A percentile compares a stretch with the other conserved stretches of the same genome.
phyloP scores from a whole-genome alignment of 2,329 filamentous ascomycete species.

The Penicillium sp. region DNA sequence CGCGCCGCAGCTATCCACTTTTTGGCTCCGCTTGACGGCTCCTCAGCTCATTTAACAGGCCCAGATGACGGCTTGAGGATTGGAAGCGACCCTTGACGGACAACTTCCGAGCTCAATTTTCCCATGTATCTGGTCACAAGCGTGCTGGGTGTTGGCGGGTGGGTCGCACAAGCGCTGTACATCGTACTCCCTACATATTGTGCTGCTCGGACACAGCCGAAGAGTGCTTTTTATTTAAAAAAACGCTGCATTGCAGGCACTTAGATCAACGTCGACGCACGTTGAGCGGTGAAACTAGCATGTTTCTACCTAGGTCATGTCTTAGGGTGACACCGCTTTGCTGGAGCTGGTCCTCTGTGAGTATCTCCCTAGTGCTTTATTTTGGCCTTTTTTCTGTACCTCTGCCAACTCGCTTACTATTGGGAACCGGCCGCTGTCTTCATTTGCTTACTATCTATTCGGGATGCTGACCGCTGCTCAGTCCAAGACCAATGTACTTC shows the following conservation, averaged over 20 bases:
- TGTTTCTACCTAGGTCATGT: slow-evolving; percentile 14
- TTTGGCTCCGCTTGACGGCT: slow-evolving; percentile 13
- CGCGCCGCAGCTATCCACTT: slow-evolving; percentile 11
- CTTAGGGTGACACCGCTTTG: slow-evolving; percentile 10
- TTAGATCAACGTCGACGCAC: slow-evolving; percentile 12
- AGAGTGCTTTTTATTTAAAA: slow-evolving; percentile 9
- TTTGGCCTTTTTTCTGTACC: background rate
- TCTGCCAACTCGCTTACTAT: background rate
- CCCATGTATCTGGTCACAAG: background rate
- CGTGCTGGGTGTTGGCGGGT: background rate
- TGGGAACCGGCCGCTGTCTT: background rate
- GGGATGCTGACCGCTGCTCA: slow-evolving; percentile 30
- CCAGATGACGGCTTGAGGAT: background rate
- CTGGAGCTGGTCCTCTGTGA: slow-evolving; percentile 18
- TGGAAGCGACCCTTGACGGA: slow-evolving; percentile 14
- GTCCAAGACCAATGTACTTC: slow-evolving; percentile 20
- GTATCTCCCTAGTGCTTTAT: slow-evolving; percentile 2
- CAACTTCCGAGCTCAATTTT: slow-evolving; percentile 20
- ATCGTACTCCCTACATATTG: background rate
- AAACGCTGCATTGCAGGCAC: slow-evolving; percentile 10
- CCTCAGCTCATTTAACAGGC: slow-evolving; percentile 1
- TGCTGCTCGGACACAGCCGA: slow-evolving; percentile 13
- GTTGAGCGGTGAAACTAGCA: slow-evolving; percentile 20
- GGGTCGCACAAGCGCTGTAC: slow-evolving; percentile 11
- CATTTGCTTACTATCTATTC: slow-evolving; percentile 2